A percentile compares a stretch with the other conserved stretches of the same genome.
Conservation (phyloP, 345 rosid genomes). For the Odontarrhena argentea region DNA sequence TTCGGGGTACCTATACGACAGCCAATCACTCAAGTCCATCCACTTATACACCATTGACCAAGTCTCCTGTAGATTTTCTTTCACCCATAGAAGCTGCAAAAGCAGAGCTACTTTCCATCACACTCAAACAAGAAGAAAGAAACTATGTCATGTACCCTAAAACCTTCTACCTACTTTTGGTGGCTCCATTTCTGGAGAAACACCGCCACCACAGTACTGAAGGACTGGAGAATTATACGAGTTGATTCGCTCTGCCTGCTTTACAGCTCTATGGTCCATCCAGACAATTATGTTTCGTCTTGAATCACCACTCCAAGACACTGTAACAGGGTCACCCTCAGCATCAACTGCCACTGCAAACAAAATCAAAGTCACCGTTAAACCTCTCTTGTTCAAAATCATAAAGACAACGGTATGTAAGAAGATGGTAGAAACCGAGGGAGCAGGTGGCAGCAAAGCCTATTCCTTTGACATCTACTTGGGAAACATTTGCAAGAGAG, state of each 20-base stretch:
- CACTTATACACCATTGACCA: constrained; percentile 96
- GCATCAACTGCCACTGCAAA: constrained; percentile 91
- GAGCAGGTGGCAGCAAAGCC: constrained; percentile 98
- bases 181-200: constrained; percentile 95
- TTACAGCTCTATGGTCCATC: constrained; percentile 99
- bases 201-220: constrained; percentile 91
- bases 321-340: constrained; percentile 94
- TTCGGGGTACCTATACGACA: constrained; percentile 68
- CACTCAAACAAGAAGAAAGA: constrained; percentile 1
- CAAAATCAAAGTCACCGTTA: not conserved
- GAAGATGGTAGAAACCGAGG: constrained; percentile 63
- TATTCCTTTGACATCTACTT: constrained; percentile 67
- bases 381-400: constrained; percentile 3
- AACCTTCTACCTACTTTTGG: constrained; percentile 62
- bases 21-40: constrained; percentile 99
- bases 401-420: not conserved
- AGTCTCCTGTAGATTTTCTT: constrained; percentile 88
- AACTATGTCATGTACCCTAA: not conserved
- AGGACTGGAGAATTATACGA: constrained; percentile 71
- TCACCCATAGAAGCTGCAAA: constrained; percentile 95
- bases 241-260: constrained; percentile 92
- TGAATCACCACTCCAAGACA: constrained; percentile 96
- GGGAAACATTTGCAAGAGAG: constrained; percentile 66
- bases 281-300: constrained; percentile 90
- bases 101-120: constrained; percentile 4